These are phyloP conservation scores for Talaromyces piceae DNA, from an alignment of 2,329 filamentous ascomycete species.

Conservation along the genomic window DNA sequence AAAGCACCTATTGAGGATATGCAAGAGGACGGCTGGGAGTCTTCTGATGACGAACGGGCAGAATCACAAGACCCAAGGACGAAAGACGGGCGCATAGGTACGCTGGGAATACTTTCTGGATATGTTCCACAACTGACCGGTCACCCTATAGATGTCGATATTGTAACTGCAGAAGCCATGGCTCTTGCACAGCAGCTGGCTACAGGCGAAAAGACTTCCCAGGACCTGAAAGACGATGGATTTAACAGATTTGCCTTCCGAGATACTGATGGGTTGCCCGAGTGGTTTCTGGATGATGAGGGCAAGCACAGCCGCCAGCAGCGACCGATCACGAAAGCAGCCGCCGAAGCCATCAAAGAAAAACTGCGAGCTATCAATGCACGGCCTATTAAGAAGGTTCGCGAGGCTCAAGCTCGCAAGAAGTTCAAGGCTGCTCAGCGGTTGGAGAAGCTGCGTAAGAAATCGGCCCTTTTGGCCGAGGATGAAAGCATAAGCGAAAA, in stretches of 20 bases:
- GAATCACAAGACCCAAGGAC: constrained; percentile 32
- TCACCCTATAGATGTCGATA: constrained; percentile 68
- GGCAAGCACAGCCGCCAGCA: constrained; percentile 71
- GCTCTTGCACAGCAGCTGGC: constrained; percentile 88
- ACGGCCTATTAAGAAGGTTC: constrained; percentile 97
- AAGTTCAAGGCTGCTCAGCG: constrained; percentile 89
- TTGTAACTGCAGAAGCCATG: constrained; percentile 99
- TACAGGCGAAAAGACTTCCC: constrained; percentile 69
- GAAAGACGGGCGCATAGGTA: constrained; percentile 38
- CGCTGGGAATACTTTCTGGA: constrained; percentile 11
- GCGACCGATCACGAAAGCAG: constrained; percentile 86
- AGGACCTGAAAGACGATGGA: constrained; percentile 78
- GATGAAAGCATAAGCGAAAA: constrained; percentile 92
- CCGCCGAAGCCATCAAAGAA: constrained; percentile 85
- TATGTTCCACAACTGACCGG: constrained; percentile 13
- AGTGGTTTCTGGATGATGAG: constrained; percentile 98
- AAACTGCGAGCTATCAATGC: constrained; percentile 90
- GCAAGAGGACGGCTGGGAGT: constrained; percentile 22
- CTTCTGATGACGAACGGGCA: constrained; percentile 30
- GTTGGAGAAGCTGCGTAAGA: constrained; percentile 93
- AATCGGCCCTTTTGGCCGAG: constrained; percentile 79
- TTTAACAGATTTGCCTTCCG: constrained; percentile 93
- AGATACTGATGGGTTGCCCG: constrained; percentile 82
- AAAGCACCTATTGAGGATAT: constrained; percentile 17
- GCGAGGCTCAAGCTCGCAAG: constrained; percentile 92